These are phyloP conservation scores for Biscutella laevigata DNA, from an alignment of 441 rosid genomes.

Conservation along the genomic window DNA sequence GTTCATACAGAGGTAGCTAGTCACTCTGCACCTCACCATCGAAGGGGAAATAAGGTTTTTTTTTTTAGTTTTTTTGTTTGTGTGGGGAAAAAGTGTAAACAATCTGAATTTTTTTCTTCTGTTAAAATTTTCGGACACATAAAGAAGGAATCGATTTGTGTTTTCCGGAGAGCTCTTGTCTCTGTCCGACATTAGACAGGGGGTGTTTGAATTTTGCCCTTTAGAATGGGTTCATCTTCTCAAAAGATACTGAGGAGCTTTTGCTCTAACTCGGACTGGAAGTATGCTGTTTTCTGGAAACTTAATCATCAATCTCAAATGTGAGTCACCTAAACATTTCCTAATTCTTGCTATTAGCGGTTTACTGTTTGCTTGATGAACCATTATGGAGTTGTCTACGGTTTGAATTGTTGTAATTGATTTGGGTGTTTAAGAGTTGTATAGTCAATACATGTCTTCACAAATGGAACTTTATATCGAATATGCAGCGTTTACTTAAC, in stretches of 20 bases:
- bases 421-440: slow-evolving; percentile 1
- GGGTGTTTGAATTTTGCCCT: background rate
- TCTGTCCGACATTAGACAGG: too few species aligned
- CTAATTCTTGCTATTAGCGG: too few species aligned
- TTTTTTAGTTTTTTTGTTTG: slow-evolving; percentile 14
- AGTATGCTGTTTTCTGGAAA: slow-evolving; percentile 87
- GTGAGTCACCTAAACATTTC: slow-evolving; percentile 35
- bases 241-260: slow-evolving; percentile 55
- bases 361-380: background rate
- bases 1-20: slow-evolving; percentile 95
- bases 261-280: slow-evolving; percentile 75
- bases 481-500: background rate
- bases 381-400: background rate
- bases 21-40: slow-evolving; percentile 17
- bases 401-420: background rate
- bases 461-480: slow-evolving; percentile 11
- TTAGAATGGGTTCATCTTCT: slow-evolving; percentile 44
- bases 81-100: slow-evolving; percentile 8
- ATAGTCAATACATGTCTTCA: too few species aligned
- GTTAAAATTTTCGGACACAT: background rate
- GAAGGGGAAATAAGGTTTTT: background rate
- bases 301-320: slow-evolving; percentile 60
- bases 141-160: too few species aligned
- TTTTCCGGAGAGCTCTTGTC: too few species aligned
- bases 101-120: background rate